A percentile compares a stretch with the other conserved stretches of the same genome.
phyloP scores from a whole-genome alignment of 1,139 yeast species.

The Lodderomyces parapsilosis region DNA sequence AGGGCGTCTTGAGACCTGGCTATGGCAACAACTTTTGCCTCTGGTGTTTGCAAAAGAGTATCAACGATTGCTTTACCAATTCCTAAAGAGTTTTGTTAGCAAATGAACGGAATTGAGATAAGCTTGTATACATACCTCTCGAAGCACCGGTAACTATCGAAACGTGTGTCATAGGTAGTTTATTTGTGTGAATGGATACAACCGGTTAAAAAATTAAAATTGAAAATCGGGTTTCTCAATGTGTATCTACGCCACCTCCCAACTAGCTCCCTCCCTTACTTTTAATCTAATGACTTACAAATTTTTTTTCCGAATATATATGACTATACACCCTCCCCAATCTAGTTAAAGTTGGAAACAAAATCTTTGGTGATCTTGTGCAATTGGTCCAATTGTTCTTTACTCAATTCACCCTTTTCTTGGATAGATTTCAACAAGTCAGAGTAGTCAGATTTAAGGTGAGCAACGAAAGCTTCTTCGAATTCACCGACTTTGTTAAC shows the following conservation, averaged over 20 bases:
- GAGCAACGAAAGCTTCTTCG: conserved; percentile 88
- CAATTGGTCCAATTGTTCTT: conserved; percentile 84
- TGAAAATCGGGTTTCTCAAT: no score
- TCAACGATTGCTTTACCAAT: conserved; percentile 75
- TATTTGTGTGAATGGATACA: not conserved
- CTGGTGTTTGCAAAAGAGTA: conserved; percentile 38
- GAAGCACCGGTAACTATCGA: conserved; percentile 11
- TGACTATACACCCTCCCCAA: not conserved
- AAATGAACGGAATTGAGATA: not conserved
- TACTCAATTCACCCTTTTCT: conserved; percentile 86
- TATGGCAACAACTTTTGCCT: conserved; percentile 61
- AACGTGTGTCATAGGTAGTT: conserved; percentile 2
- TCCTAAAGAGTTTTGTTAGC: conserved; percentile 38
- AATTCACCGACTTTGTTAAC: conserved; percentile 86
- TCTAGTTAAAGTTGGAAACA: conserved; percentile 44
- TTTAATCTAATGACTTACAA: conserved; percentile 1
- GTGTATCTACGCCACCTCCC: not conserved
- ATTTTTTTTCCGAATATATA: conserved; percentile 1
- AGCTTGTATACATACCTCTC: conserved; percentile 9
- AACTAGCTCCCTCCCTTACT: no score
- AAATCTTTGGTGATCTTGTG: conserved; percentile 90
- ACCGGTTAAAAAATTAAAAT: no score
- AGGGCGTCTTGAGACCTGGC: conserved; percentile 63
- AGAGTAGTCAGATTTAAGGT: conserved; percentile 86
- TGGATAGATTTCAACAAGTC: conserved; percentile 82